Conservation (phyloP, 2,329 filamentous ascomycete species). For the Scleromitrula shiraiana region DNA sequence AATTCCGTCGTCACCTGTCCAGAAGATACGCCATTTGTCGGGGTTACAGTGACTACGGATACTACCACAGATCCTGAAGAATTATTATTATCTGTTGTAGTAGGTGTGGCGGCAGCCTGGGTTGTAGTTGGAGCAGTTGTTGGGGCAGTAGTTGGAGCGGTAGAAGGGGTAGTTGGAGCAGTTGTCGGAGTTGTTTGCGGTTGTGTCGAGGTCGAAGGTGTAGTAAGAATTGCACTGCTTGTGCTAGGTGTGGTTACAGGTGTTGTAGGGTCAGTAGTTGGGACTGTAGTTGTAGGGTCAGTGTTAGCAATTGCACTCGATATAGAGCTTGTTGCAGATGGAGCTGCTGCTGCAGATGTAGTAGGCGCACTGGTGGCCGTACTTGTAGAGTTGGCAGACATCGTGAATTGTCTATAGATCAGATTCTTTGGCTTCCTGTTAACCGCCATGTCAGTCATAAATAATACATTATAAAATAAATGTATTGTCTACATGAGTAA, state of each 20-base stretch:
- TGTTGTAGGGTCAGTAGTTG: conserved; percentile 8
- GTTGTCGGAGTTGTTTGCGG: conserved; percentile 9
- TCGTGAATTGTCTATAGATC: conserved; percentile 21
- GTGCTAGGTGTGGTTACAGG: background rate
- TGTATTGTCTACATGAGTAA: background rate
- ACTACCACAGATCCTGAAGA: conserved; percentile 17
- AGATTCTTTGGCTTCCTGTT: conserved; percentile 14
- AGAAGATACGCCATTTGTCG: background rate
- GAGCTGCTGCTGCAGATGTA: conserved; percentile 9
- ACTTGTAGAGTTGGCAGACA: conserved; percentile 25
- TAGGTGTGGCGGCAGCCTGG: conserved; percentile 21
- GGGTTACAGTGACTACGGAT: conserved; percentile 1
- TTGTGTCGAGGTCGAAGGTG: conserved; percentile 3
- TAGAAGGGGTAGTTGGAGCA: conserved; percentile 2
- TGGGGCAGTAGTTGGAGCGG: conserved; percentile 1
- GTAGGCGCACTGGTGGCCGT: conserved; percentile 17
- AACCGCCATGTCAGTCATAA: conserved; percentile 18
- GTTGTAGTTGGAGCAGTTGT: conserved; percentile 16
- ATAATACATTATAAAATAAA: background rate
- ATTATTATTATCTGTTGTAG: conserved; percentile 12
- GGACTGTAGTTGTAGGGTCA: conserved; percentile 20
- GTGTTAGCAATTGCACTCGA: conserved; percentile 26
- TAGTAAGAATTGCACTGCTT: conserved; percentile 7
- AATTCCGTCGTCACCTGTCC: conserved; percentile 12
- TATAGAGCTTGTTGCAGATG: conserved; percentile 10